Evolutionary conservation across 345 rosid genomes (phyloP), one percentile per base, ranked within the genome.

Genomic region (Sisymbrium altissimum): DNA sequence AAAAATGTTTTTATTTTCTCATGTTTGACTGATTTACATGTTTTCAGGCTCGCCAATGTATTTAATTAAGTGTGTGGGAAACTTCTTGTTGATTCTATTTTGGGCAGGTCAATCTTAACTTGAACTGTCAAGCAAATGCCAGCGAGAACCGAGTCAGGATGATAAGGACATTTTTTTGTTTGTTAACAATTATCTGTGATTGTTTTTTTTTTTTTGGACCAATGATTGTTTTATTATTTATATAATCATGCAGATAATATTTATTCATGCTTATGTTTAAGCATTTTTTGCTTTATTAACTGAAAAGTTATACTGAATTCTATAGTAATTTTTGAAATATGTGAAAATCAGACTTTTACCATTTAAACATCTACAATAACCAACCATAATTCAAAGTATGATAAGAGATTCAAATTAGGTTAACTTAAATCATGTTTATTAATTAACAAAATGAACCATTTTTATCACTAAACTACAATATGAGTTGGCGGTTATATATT

Each of bases 61-160:
- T 36, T 9, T 12, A 36, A 9, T 9, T 9, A 36, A 9, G 40
- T 9, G 12, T 36, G 40, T 52, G 33, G 15, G 33, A 55, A 73
- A 56, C 49, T 73, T 65, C 30, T 55, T 32, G 32, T 33, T 45
- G 10, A 13, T 55, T 65, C 14, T 11, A 23, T 10, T 55, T 33
- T 7, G 49, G 66, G 56, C 12, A 56, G 57, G 9, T 73, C 33
- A 73, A 64, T 55, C 21, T 64, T 44, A 55, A 35, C 71, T 55
- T 73, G 54, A 72, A 62, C 71, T 65, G 57, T 15, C 66, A 56
- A 65, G 49, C 65, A 74, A 66, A 25, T 40, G 67, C 72, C 67
- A 74, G 48, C 62, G 3, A 19, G 41, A 50, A 50, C 33, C 43
- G 13, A 72, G 43, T 15, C 11, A 40, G 3, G 50, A 40, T 44